These are phyloP conservation scores for Lasiosphaeris hirsuta DNA, from an alignment of 495 filamentous ascomycete species.

Conservation along the genomic window DNA sequence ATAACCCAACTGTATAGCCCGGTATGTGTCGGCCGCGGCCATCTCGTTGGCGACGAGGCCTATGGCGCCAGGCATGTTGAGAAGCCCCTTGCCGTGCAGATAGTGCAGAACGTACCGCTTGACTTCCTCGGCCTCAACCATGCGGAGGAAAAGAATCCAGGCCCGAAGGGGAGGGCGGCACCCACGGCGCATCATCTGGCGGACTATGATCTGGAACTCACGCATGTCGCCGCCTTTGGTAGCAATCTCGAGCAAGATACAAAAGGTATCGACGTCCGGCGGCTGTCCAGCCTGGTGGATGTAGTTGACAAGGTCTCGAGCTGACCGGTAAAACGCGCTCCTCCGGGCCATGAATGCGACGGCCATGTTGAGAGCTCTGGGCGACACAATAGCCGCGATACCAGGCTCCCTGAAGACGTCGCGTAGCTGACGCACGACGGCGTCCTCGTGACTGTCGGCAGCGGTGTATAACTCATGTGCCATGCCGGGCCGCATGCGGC, in stretches of 20 bases:
- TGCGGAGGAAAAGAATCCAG: constrained; percentile 40
- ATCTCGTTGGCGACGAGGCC: constrained; percentile 30
- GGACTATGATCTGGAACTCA: constrained; percentile 29
- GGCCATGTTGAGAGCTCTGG: not conserved
- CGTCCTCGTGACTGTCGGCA: not conserved
- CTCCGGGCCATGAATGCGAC: not conserved
- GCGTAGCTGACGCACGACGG: not conserved
- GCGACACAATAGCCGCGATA: not conserved
- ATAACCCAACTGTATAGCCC: constrained; percentile 20
- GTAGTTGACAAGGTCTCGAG: not conserved
- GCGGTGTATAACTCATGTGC: not conserved
- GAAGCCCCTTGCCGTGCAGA: constrained; percentile 30
- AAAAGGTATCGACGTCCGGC: not conserved
- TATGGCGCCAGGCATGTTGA: constrained; percentile 19
- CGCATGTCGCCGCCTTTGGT: constrained; percentile 30
- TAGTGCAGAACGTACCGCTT: constrained; percentile 31
- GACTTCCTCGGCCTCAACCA: constrained; percentile 37
- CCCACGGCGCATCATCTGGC: constrained; percentile 31
- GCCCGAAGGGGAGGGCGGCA: constrained; percentile 28
- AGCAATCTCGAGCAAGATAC: constrained; percentile 25
- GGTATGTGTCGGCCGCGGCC: constrained; percentile 33
- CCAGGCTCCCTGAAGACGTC: not conserved
- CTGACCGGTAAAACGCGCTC: not conserved
- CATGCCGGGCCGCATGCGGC: not conserved
- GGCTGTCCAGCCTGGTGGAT: constrained; percentile 25